Evolutionary conservation across 1,284 basidiomycete genomes (phyloP).

Genomic region (Papiliotrema terrestris): DNA sequence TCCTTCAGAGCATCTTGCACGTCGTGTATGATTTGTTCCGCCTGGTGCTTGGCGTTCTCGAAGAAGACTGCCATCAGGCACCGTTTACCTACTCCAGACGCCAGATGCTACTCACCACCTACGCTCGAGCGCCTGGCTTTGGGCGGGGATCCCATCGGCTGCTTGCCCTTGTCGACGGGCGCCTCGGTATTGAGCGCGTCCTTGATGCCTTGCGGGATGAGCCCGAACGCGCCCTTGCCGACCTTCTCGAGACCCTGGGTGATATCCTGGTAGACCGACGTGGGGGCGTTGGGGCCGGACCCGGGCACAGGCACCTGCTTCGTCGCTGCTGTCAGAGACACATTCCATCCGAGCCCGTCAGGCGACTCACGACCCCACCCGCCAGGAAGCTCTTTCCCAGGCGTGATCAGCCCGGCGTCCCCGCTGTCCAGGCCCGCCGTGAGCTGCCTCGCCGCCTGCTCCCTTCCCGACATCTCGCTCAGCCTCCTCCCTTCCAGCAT

Average conservation of each 20-base stretch:
- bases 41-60: conserved; percentile 6
- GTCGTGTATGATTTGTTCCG: conserved; percentile 3
- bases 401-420: conserved; percentile 21
- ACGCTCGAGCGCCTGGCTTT: neutral
- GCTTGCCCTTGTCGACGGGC: conserved; percentile 6
- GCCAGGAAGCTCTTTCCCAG: conserved; percentile 40
- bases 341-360: neutral
- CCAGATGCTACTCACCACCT: neutral
- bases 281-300: conserved; percentile 18
- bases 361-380: conserved; percentile 39
- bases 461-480: conserved; percentile 30
- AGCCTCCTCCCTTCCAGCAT: conserved; percentile 7
- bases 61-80: conserved; percentile 2
- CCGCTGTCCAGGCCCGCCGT: conserved; percentile 5
- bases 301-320: conserved; percentile 24
- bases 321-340: conserved; percentile 8
- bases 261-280: conserved; percentile 38
- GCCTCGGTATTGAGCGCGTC: conserved; percentile 20
- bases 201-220: conserved; percentile 32
- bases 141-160: conserved; percentile 3
- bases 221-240: conserved; percentile 34
- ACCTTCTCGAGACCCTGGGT: conserved; percentile 30
- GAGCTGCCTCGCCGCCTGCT: conserved; percentile 40
- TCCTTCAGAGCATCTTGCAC: neutral
- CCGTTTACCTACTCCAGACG: neutral